Conservation (phyloP, 495 filamentous ascomycete species). For the Daldinia grandis region DNA sequence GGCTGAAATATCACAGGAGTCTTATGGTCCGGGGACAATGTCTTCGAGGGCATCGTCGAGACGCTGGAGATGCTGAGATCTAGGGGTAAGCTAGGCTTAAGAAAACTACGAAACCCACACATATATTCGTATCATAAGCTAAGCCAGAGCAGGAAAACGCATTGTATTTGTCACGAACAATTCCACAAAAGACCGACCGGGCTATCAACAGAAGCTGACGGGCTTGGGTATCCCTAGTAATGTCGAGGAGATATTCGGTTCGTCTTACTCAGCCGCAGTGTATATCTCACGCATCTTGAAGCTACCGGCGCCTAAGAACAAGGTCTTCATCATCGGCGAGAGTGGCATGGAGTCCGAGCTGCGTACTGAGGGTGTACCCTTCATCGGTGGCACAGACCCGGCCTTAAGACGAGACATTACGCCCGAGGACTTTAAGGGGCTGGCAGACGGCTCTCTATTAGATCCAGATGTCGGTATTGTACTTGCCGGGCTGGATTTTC, state of each 20-base stretch:
- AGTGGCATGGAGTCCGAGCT: constrained; percentile 91
- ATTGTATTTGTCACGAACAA: constrained; percentile 99
- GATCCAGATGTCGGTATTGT: constrained; percentile 92
- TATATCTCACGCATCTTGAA: constrained; percentile 94
- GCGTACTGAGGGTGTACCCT: constrained; percentile 74
- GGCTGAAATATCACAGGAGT: constrained; percentile 70
- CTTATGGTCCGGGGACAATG: constrained; percentile 91
- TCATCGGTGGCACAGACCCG: constrained; percentile 90
- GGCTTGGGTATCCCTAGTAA: constrained; percentile 78
- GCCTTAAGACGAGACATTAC: constrained; percentile 76
- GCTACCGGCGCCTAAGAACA: constrained; percentile 79
- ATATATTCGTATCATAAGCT: background rate
- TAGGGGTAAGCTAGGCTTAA: constrained; percentile 66
- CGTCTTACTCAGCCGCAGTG: constrained; percentile 91
- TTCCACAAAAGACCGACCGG: constrained; percentile 91
- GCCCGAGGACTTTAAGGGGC: constrained; percentile 76
- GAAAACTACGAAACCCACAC: background rate
- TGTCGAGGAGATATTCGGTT: constrained; percentile 92
- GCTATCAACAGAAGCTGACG: constrained; percentile 93
- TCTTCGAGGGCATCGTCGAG: constrained; percentile 84
- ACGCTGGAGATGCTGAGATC: constrained; percentile 81
- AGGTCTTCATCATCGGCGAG: constrained; percentile 94
- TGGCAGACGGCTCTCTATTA: constrained; percentile 78
- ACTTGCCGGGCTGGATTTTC: constrained; percentile 87
- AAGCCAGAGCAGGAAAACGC: constrained; percentile 72